A percentile compares a stretch with the other conserved stretches of the same genome.
These are phyloP conservation scores for Liriodendron chinense DNA, from an alignment of 164 flowering plant genomes.

Conservation along the genomic window DNA sequence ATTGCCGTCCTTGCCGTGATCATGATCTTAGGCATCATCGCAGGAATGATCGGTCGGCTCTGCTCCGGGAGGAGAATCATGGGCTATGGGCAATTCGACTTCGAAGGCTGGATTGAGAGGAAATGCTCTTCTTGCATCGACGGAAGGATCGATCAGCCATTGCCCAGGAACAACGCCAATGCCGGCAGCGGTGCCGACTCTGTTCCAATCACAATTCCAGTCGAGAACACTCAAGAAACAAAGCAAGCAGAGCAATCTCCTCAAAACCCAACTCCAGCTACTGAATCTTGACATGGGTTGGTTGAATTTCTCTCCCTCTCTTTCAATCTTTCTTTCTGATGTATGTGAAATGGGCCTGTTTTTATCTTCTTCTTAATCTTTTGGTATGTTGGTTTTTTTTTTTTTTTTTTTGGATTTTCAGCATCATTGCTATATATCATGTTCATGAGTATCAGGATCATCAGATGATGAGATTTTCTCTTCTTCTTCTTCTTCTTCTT, in stretches of 20 bases:
- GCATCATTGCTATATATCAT: not conserved
- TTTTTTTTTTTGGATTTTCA: not conserved
- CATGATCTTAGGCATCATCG: constrained; percentile 48
- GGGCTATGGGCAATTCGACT: constrained; percentile 57
- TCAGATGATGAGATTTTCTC: not conserved
- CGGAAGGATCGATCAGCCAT: constrained; percentile 39
- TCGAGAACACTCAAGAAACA: constrained; percentile 23
- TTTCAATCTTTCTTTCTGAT: not conserved
- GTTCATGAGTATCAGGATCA: not conserved
- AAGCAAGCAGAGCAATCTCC: constrained; percentile 21
- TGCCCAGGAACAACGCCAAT: not conserved
- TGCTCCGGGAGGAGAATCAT: constrained; percentile 65
- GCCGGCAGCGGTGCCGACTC: constrained; percentile 8
- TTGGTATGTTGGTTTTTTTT: not conserved
- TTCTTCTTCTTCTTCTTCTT: not conserved
- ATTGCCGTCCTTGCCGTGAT: constrained; percentile 73
- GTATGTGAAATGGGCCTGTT: constrained; percentile 14
- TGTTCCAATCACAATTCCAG: constrained; percentile 22
- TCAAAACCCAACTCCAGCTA: constrained; percentile 9
- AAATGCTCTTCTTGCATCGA: constrained; percentile 70
- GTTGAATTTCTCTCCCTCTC: not conserved
- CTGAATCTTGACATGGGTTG: constrained; percentile 16
- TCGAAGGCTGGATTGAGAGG: constrained; percentile 68
- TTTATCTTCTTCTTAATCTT: not conserved
- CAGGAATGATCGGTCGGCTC: constrained; percentile 70